These are phyloP conservation scores for Wickerhamia fluorescens DNA, from an alignment of 805 yeast species.

Conservation along the genomic window DNA sequence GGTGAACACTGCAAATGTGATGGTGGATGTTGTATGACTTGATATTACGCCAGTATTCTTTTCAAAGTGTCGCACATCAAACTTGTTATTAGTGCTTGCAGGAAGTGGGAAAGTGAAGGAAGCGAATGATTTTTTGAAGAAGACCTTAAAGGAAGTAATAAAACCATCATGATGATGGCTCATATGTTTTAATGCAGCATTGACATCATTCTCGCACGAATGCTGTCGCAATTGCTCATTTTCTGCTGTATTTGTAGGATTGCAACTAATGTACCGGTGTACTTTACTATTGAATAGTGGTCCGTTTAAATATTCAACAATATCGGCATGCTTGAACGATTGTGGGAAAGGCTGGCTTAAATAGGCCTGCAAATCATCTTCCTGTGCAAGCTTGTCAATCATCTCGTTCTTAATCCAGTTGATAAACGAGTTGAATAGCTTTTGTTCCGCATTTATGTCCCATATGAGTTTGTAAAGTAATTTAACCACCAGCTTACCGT, in stretches of 20 bases:
- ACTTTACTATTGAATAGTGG: conserved; percentile 14
- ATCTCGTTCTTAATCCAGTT: conserved; percentile 37
- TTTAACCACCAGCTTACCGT: conserved; percentile 22
- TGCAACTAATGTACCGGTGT: conserved; percentile 14
- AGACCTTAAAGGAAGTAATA: too few species aligned
- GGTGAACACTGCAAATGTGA: too few species aligned
- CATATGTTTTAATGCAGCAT: too few species aligned
- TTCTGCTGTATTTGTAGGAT: conserved; percentile 6
- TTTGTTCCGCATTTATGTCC: conserved; percentile 41
- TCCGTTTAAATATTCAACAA: conserved; percentile 18
- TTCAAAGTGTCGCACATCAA: too few species aligned
- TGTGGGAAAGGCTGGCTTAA: conserved; percentile 6
- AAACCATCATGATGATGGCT: too few species aligned
- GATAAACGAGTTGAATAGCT: conserved; percentile 37
- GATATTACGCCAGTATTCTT: too few species aligned
- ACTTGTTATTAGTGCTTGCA: too few species aligned
- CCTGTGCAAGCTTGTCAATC: conserved; percentile 29
- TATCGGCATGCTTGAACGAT: conserved; percentile 12
- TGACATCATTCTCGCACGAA: neutral
- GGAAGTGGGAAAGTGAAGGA: too few species aligned
- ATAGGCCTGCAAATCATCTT: conserved; percentile 22
- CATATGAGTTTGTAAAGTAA: conserved; percentile 31
- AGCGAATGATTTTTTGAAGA: too few species aligned
- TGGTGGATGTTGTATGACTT: too few species aligned
- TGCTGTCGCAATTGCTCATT: conserved; percentile 8